A percentile compares a stretch with the other conserved stretches of the same genome.
phyloP scores from a whole-genome alignment of 768 basidiomycete species.

The Tulasnella sp. region DNA sequence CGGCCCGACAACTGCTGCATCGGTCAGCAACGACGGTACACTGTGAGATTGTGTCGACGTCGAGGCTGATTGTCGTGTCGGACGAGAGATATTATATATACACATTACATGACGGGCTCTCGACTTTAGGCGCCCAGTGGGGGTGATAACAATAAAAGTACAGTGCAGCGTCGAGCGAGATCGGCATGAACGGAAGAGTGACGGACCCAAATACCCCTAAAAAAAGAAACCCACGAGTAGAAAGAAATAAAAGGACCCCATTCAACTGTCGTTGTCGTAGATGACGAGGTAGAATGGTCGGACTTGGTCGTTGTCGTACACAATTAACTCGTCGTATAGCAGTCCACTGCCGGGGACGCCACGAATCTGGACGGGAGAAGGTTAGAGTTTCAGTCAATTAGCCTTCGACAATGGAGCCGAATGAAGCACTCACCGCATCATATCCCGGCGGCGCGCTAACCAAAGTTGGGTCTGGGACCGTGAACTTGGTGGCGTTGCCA shows the following conservation, averaged over 20 bases:
- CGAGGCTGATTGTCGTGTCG: not conserved
- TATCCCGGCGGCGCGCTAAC: not conserved
- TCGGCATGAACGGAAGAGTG: not conserved
- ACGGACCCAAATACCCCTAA: not conserved
- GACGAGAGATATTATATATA: not conserved
- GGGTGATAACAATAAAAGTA: not conserved
- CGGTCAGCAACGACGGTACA: not conserved
- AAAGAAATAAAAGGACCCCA: not conserved
- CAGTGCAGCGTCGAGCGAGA: not conserved
- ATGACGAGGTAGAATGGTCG: constrained; percentile 15
- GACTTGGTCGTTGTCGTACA: constrained; percentile 8
- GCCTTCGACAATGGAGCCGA: not conserved
- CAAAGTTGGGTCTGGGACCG: not conserved
- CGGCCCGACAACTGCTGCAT: not conserved
- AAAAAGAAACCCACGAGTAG: not conserved
- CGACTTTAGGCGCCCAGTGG: not conserved
- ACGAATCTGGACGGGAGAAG: not conserved
- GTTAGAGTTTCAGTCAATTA: not conserved
- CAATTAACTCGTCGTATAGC: constrained; percentile 11
- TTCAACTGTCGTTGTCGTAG: not conserved
- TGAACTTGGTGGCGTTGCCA: constrained; percentile 11
- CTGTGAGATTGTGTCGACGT: not conserved
- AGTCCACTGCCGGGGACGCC: constrained; percentile 4
- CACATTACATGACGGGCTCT: not conserved
- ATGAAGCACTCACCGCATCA: not conserved